Base-by-base conservation (phyloP, 2,329 filamentous ascomycete species). In the Diaporthe sp. region DNA sequence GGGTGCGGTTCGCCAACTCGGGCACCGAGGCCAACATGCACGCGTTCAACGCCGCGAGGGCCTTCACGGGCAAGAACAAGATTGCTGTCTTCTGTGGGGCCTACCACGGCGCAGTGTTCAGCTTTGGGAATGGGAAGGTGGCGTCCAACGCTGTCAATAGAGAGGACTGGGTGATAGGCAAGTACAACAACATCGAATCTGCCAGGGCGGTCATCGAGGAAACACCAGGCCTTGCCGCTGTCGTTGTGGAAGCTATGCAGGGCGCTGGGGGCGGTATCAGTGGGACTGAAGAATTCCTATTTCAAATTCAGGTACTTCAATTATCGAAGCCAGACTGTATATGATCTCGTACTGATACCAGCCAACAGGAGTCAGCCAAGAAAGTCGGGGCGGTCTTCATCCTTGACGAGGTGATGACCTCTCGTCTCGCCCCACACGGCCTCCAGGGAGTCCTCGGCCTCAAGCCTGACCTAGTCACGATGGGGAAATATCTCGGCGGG, bases 351-450 rank as follows among this genome's bases (percentile, higher is more conserved):
- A 22, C 60, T 67, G 28, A 75, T 49, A 7, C 17, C 9, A 25
- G 13, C 4, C 20, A 25, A 58, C 58, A 87, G 79, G 82, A 85
- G 8, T 70, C 65, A 13, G 65, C 65, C 2, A 70, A 70, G 65
- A 70, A 70, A 31, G 34, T 28, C 0, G 89, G 88, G 2, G 89
- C 90, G 0, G 75, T 94, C 0, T 88, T 95, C 77, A 91, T 95
- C 49, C 84, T 94, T 20, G 93, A 95, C 80, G 93, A 95, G 82
- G 92, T 94, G 8, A 92, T 94, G 88, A 94, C 92, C 0, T 92
- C 90, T 4, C 87, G 92, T 2, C 82, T 94, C 39, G 82, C 85
- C 25, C 84, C 84, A 2, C 83, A 86, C 9, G 92, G 92, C 0
- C 81, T 91, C 4, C 85, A 87, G 8, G 79, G 82, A 2, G 76